Evolutionary conservation across 768 basidiomycete species (phyloP), one percentile per base, ranked within the genome.

Genomic region (Pleurotus djamor): DNA sequence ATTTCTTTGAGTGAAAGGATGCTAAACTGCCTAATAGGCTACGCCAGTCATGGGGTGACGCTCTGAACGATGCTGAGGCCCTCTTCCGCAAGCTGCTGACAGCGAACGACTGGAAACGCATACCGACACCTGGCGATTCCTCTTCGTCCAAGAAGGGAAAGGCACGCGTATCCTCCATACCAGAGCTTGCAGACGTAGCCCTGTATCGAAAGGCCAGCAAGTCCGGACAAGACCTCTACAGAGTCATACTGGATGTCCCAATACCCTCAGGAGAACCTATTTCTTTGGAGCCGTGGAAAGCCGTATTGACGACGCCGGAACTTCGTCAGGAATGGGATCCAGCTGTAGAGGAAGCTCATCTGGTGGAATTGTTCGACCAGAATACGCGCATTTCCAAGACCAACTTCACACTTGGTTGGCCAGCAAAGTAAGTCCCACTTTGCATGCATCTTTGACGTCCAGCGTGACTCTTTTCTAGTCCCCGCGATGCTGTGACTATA

Each of bases 351-450:
- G 83, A 86, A 48, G 87, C 94, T 0, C 85, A 85, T 63, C 74
- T 94, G 13, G 74, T 98, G 43, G 95, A 98, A 72, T 79, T 92
- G 74, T 84, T 96, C 59, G 96, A 97, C 72, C 85, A 85, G 43
- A 82, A 83, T 61, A 96, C 94, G 6, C 79, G 94, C 60, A 89
- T 99, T 67, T 82, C 83, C 17, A 94, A 92, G 76, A 97, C 94
- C 0, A 92, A 94, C 63, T 98, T 93, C 69, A 87, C 88, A 5
- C 74, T 99, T 8, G 96, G 96, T 1, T 99, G 96, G 96, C 96
- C 96, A 59, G 95, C 94, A 59, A 95, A 89, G 95, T 96, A 68
- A 67, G 93, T 82, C 44, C 48, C 41, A 36, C 47, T 58, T 51
- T 28, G 21, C 4, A 43, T 21, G 36, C 45, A 4, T 61, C 17